These are phyloP conservation scores for Fagus crenata DNA, from an alignment of 306 rosid genomes.

Conservation along the genomic window DNA sequence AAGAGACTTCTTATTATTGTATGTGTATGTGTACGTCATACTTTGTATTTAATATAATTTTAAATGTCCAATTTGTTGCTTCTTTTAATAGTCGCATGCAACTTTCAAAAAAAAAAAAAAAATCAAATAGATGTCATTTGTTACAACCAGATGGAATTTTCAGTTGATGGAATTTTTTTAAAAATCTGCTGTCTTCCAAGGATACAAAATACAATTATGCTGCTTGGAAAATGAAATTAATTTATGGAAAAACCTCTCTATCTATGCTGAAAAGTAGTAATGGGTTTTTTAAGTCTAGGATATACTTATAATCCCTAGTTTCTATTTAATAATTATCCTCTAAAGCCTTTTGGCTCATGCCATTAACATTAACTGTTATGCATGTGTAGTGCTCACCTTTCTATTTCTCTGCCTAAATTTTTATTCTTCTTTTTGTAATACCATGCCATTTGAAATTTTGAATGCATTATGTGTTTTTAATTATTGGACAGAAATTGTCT, in stretches of 20 bases:
- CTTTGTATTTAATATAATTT: not conserved
- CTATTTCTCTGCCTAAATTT: conserved; percentile 11
- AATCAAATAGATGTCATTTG: not conserved
- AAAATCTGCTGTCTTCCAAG: too few species aligned
- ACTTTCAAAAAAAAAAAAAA: too few species aligned
- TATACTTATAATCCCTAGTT: too few species aligned
- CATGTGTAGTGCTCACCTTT: too few species aligned
- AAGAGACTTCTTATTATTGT: not conserved
- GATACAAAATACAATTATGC: too few species aligned
- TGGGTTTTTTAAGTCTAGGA: too few species aligned
- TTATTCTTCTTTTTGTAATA: not conserved
- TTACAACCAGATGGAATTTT: too few species aligned
- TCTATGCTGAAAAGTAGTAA: too few species aligned
- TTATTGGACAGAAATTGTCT: conserved; percentile 53
- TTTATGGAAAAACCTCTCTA: not conserved
- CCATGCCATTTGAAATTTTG: conserved; percentile 1
- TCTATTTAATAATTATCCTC: too few species aligned
- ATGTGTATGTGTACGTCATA: not conserved
- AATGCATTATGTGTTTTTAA: conserved; percentile 21
- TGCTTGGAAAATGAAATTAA: not conserved
- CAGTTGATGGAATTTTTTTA: not conserved
- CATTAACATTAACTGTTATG: too few species aligned
- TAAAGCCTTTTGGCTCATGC: too few species aligned
- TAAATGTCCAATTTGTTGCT: not conserved
- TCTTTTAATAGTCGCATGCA: not conserved